Evolutionary conservation across 257 asterid genomes (phyloP), one percentile per base, ranked within the genome.

Genomic region (Fraxinus pennsylvanica): DNA sequence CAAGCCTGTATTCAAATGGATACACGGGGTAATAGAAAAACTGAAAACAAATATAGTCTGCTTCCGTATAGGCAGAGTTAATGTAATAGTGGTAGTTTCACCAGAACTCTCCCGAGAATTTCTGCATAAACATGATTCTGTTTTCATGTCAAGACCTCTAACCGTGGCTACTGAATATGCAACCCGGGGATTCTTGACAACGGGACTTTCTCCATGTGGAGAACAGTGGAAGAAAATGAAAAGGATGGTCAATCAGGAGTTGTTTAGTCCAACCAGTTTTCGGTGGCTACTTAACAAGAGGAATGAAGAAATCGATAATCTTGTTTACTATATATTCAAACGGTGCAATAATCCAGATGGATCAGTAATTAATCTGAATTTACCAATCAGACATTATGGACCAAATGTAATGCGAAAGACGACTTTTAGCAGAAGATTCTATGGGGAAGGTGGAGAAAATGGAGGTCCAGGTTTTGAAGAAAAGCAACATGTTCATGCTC

Each of bases 191-290:
- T 79, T 32, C 79, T 22, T 66, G 75, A 73, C 75, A 29, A 12
- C 39, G 0, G 39, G 68, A 19, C 43, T 25, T 5, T 15, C 69
- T 45, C 82, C 79, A 0, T 4, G 9, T 0, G 82, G 75, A 22
- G 71, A 79, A n/a, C 79, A 79, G 3, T 79, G 63, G 79, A 67
- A 47, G 79, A 79, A 79, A 65, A 73, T 65, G 82, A 73, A 68
- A 36, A 79, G 57, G 68, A 73, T 45, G 2, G 36, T 73, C 4
- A 30, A 21, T 30, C 74, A 72, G 1, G 73, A 79, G 39, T 50
- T 79, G 29, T 54, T 73, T 12, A 72, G 78, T 5, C 74, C 54
- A 14, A 12, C 39, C 4, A 29, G 66, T 32, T 47, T 43, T 32
- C 69, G 68, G 2, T 65, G 78, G 78, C 78, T 73, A 39, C 35